Base-by-base conservation (phyloP, 768 basidiomycete genomes). In the Asterophora parasitica region DNA sequence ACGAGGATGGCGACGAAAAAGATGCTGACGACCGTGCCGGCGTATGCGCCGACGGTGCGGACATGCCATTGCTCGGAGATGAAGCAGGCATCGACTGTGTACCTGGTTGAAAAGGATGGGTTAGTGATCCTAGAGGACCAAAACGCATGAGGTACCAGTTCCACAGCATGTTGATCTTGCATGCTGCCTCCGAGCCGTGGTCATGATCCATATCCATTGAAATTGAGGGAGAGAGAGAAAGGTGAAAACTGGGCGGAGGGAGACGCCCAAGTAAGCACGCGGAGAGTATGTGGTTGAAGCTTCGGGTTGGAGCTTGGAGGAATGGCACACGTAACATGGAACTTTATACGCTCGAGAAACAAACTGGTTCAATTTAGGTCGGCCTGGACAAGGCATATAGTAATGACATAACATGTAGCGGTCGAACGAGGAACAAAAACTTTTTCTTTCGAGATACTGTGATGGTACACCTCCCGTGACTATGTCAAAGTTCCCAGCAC, bases 161-260 rank as follows among this genome's bases (percentile, higher is more conserved):
- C 42, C 42, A 43, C 7, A 43, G 30, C 42, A 43, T 43, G 42
- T 31, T 43, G 31, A 43, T 43, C 28, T 43, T 43, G 42, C 42
- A 43, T 20, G 42, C 28, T 4, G 11, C 23, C 12, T 1, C 28
- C 23, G 23, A 23, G 20, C 10, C 31, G 30, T 3, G 28, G 23
- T 4, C 15, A 6, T 32, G 7, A 8, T 40, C 42, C 42, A 28
- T 43, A 16, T 17, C 12, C 17, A 27, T 31, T 43, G 19, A 32
- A 28, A 16, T 31, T 43, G 42, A 16, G 12, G 15, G 3, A 3
- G 23, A 23, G 23, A 6, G 3, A 23, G 23, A 6, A 6, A 3
- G 20, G 12, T 15, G 12, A 8, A 19, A 39, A 9, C 20, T 26
- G 28, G 13, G 20, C 2, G 13, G 15, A n/a, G 5, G 42, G 42